Conservation (phyloP, 208 protist species). For the Crithidia sp. region DNA sequence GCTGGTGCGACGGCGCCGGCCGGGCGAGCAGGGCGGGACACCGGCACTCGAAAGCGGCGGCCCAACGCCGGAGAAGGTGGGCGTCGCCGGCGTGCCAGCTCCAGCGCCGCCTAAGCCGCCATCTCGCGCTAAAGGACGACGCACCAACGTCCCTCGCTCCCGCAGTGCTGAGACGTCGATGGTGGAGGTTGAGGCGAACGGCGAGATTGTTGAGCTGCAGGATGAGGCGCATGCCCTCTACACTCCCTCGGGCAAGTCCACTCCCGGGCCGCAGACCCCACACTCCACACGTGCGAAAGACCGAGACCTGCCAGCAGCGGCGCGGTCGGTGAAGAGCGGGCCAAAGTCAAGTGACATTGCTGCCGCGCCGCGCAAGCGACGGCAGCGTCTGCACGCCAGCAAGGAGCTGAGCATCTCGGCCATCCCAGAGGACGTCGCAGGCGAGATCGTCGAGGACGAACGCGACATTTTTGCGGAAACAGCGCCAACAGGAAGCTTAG, state of each 20-base stretch:
- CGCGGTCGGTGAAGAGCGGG: neutral
- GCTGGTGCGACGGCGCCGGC: slow-evolving; percentile 18
- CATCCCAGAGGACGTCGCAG: slow-evolving; percentile 39
- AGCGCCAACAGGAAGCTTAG: neutral
- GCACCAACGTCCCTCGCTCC: slow-evolving; percentile 11
- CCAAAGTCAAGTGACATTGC: slow-evolving; percentile 1
- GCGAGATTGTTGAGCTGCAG: slow-evolving; percentile 29
- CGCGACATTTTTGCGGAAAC: slow-evolving; percentile 25
- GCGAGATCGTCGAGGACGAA: slow-evolving; percentile 46
- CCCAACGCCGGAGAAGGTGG: slow-evolving; percentile 1
- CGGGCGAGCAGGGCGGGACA: slow-evolving; percentile 4
- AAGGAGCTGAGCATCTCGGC: slow-evolving; percentile 52
- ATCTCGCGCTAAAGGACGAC: slow-evolving; percentile 14
- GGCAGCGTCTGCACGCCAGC: slow-evolving; percentile 32
- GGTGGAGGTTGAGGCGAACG: slow-evolving; percentile 17
- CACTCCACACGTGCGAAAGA: neutral
- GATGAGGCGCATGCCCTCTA: slow-evolving; percentile 7
- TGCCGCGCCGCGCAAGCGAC: slow-evolving; percentile 20
- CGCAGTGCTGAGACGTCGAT: slow-evolving; percentile 18
- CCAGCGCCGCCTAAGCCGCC: neutral
- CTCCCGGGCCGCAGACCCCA: slow-evolving; percentile 12
- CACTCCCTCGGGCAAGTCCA: slow-evolving; percentile 11
- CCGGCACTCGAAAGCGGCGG: slow-evolving; percentile 1
- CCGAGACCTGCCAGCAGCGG: neutral
- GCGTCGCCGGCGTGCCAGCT: slow-evolving; percentile 13